Percentiles rank a stretch among this genome's conserved stretches.
phyloP scores from a whole-genome alignment of 2,329 filamentous ascomycete genomes.

The Fusarium paranaense region DNA sequence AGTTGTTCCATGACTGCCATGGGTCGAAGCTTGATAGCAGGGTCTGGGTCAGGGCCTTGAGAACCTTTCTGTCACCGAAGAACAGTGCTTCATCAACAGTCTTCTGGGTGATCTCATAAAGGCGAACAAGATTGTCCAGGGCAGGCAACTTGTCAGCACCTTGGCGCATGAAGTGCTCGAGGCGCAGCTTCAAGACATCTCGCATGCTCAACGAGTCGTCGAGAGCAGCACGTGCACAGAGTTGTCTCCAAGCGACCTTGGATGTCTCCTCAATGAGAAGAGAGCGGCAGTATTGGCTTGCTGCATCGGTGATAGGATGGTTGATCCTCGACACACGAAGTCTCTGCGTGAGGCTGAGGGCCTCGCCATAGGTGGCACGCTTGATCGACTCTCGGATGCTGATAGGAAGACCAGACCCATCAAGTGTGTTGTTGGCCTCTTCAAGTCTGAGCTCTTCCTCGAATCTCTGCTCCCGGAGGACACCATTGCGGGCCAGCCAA shows the following conservation, averaged over 20 bases:
- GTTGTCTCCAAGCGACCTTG: slow-evolving; percentile 18
- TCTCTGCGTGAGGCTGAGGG: slow-evolving; percentile 19
- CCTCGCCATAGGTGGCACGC: slow-evolving; percentile 23
- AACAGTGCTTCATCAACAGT: slow-evolving; percentile 10
- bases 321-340: neutral
- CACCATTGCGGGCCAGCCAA: slow-evolving; percentile 16
- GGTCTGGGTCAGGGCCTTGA: neutral
- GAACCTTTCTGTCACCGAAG: slow-evolving; percentile 16
- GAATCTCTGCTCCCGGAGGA: slow-evolving; percentile 10
- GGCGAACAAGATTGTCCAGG: slow-evolving; percentile 14
- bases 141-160: slow-evolving; percentile 13
- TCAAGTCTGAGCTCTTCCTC: slow-evolving; percentile 22
- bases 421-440: neutral
- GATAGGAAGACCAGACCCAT: slow-evolving; percentile 7
- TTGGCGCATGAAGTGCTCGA: slow-evolving; percentile 9
- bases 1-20: slow-evolving; percentile 3
- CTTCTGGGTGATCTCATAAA: slow-evolving; percentile 5
- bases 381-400: slow-evolving; percentile 21
- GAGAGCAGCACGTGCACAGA: slow-evolving; percentile 4
- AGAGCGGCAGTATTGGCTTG: slow-evolving; percentile 12
- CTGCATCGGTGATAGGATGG: slow-evolving; percentile 8
- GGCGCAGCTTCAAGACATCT: slow-evolving; percentile 6
- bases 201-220: slow-evolving; percentile 7
- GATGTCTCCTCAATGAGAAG: slow-evolving; percentile 20
- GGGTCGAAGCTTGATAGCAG: slow-evolving; percentile 11